A percentile compares a stretch with the other conserved stretches of the same genome.
These are phyloP conservation scores for Gossypium davidsonii DNA, from an alignment of 441 rosid genomes.

Conservation along the genomic window DNA sequence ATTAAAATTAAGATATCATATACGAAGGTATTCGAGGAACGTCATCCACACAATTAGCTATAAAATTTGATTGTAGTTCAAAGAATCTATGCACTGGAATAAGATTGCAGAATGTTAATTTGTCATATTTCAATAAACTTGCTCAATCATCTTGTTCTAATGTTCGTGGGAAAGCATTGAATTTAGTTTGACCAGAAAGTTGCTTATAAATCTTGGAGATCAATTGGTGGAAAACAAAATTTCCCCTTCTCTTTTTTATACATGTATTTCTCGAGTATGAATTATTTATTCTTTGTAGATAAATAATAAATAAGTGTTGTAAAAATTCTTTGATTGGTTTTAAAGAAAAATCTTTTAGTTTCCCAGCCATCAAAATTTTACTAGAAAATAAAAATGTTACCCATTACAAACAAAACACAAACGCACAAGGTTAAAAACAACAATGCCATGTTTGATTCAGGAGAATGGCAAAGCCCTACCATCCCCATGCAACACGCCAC, in stretches of 20 bases:
- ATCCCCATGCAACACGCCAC: too few relatives aligned
- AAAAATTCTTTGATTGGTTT: background rate
- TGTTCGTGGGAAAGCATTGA: background rate
- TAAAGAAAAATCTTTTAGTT: too few relatives aligned
- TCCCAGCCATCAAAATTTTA: too few relatives aligned
- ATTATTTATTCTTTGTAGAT: background rate
- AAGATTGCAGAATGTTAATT: conserved; percentile 32
- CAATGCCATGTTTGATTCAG: too few relatives aligned
- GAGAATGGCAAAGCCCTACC: too few relatives aligned
- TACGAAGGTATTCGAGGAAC: conserved; percentile 32
- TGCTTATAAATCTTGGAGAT: background rate
- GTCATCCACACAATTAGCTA: conserved; percentile 32
- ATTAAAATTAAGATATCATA: conserved; percentile 28
- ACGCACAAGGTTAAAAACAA: too few relatives aligned
- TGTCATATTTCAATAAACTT: conserved; percentile 21
- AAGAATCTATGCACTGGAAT: conserved; percentile 32
- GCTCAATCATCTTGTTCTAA: conserved; percentile 3
- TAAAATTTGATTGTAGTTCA: conserved; percentile 39
- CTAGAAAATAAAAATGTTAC: too few relatives aligned
- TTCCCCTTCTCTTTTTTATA: background rate
- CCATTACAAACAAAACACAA: too few relatives aligned
- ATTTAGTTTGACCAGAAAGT: background rate
- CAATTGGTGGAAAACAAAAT: background rate
- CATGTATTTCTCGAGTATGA: background rate
- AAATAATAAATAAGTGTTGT: background rate